Conservation (phyloP, 768 basidiomycete genomes). For the Suillus placidus region DNA sequence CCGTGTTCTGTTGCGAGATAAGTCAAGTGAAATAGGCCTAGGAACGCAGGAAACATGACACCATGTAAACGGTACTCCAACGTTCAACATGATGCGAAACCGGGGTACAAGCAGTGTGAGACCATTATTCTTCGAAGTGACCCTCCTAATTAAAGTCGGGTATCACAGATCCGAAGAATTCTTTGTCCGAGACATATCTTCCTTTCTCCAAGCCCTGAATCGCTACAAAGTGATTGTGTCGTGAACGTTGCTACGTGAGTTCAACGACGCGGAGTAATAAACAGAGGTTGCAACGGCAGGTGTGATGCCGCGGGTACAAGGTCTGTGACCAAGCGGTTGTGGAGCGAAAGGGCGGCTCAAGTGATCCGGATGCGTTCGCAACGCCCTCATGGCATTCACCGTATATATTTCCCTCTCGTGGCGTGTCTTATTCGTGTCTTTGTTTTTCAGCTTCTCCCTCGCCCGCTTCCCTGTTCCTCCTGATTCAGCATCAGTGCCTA, state of each 20-base stretch:
- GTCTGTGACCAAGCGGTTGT: constrained; percentile 22
- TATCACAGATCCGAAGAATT: neutral
- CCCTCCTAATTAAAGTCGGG: constrained; percentile 1
- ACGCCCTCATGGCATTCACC: constrained; percentile 15
- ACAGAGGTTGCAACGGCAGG: constrained; percentile 4
- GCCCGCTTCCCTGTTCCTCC: constrained; percentile 5
- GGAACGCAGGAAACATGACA: neutral
- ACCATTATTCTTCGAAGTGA: constrained; percentile 1
- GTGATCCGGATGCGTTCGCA: constrained; percentile 25
- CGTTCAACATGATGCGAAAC: neutral
- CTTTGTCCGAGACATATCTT: neutral
- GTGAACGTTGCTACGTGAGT: neutral
- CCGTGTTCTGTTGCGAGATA: neutral
- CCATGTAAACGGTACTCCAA: neutral
- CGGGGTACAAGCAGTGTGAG: constrained; percentile 5
- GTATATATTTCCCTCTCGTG: constrained; percentile 29
- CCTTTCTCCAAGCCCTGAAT: neutral
- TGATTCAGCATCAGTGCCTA: constrained; percentile 12
- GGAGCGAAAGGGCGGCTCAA: constrained; percentile 29
- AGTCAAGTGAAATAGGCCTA: neutral
- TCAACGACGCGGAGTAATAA: neutral
- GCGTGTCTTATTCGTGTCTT: constrained; percentile 12
- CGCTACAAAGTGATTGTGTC: too few species aligned
- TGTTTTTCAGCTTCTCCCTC: constrained; percentile 18
- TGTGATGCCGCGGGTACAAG: constrained; percentile 6